Base-by-base conservation (phyloP, 2,329 filamentous ascomycete species). In the Exophiala xenobiotica region DNA sequence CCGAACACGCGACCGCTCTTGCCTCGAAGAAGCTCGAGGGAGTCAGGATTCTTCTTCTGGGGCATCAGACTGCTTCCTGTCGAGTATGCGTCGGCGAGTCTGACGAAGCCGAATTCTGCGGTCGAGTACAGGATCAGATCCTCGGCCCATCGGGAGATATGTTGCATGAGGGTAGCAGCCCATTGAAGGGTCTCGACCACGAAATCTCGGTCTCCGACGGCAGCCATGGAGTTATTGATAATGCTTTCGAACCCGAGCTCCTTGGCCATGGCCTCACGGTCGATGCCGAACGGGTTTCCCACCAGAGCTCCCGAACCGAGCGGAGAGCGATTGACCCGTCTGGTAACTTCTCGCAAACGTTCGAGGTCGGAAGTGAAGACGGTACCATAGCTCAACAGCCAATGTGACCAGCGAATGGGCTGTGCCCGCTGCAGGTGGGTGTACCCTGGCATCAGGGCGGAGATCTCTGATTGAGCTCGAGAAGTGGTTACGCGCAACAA, bases 61-160 rank as follows among this genome's bases (percentile, higher is more conserved):
- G 87, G 87, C 87, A 91, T 90, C 49, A 90, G 73, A 3, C 80
- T 85, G 60, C 82, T 87, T 4, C 88, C 88, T 0, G 88, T 92
- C 0, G 80, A 83, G 69, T 92, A 93, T 0, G 87, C 86, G 65
- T 95, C 89, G 6, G 88, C 86, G 12, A 93, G 71, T 52, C 79
- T 78, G 29, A 90, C 79, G 66, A 89, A 92, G 14, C 83, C 81
- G 65, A 92, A 93, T 67, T 92, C 87, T 50, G 82, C 72, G 6
- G 85, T 83, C 19, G 79, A 85, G 74, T 92, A 91, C 65, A 95
- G 80, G 71, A 95, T 95, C 54, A 95, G 74, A 66, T 96, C 90
- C 72, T 95, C 88, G 3, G 85, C 81, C 84, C 87, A 92, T 49
- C 87, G 81, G 49, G 81, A 88, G 61, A 95, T 78, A 74, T 93